Percentiles rank a stretch among this genome's conserved stretches.
Conservation (phyloP, 139 green algal species). For the Ostreobium quekettii region DNA sequence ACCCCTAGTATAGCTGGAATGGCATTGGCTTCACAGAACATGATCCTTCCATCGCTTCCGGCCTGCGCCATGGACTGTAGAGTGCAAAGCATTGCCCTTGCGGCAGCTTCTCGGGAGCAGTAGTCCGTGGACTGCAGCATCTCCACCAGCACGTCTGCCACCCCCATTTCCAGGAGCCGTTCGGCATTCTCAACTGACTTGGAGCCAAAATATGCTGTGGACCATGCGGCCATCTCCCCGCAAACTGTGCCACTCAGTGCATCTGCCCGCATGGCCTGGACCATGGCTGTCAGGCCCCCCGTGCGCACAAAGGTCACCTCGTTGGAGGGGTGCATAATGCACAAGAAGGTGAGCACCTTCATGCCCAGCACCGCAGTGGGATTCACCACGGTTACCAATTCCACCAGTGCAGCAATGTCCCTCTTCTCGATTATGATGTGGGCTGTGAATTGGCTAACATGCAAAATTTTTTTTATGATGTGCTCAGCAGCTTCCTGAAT, state of each 20-base stretch:
- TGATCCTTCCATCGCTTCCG: not conserved
- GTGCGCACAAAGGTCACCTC: not conserved
- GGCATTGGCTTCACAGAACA: conserved; percentile 1
- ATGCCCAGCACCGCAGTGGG: conserved; percentile 6
- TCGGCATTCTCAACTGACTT: not conserved
- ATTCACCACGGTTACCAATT: conserved; percentile 8
- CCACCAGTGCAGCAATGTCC: conserved; percentile 13
- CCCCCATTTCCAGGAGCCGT: not conserved
- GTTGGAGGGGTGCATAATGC: conserved; percentile 18
- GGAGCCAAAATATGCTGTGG: conserved; percentile 5
- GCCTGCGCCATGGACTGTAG: not conserved
- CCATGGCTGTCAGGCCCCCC: conserved; percentile 8
- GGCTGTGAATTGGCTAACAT: conserved; percentile 9
- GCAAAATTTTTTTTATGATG: conserved; percentile 18
- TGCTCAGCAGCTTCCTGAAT: conserved; percentile 1
- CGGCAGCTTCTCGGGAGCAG: conserved; percentile 15
- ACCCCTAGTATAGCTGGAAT: conserved; percentile 10
- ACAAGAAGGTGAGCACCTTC: conserved; percentile 12
- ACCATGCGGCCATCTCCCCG: conserved; percentile 14
- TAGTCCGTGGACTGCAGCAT: conserved; percentile 10
- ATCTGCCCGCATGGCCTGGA: conserved; percentile 6
- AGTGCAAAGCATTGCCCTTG: not conserved
- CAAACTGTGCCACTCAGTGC: conserved; percentile 9
- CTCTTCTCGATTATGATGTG: conserved; percentile 13
- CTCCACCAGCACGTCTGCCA: conserved; percentile 7